Conservation (phyloP, 257 asterid species). For the Solanum neorickii region DNA sequence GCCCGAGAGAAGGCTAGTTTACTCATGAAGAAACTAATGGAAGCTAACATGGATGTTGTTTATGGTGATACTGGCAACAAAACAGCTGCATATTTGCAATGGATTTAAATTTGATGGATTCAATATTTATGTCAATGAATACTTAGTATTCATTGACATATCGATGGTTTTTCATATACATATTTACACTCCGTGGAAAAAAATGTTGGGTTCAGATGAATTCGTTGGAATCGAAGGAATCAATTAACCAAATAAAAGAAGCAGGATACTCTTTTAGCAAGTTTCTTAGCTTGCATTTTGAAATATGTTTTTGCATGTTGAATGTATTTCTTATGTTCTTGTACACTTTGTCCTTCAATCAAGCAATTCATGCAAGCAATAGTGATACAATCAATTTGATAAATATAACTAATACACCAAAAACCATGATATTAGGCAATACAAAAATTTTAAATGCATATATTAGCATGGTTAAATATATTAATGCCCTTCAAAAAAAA, state of each 20-base stretch:
- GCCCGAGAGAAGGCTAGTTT: conserved; percentile 50
- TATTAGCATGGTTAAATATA: too few relatives aligned
- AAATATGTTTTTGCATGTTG: neutral
- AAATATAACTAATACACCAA: neutral
- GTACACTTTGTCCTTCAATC: neutral
- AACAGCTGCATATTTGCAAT: neutral
- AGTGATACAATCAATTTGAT: neutral
- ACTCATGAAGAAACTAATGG: conserved; percentile 59
- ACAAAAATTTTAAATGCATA: neutral
- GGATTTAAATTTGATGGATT: neutral
- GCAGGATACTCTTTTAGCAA: neutral
- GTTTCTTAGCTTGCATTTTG: neutral
- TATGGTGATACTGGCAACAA: neutral
- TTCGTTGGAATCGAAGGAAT: neutral
- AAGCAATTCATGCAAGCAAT: neutral
- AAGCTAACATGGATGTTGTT: conserved; percentile 9
- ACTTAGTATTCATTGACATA: neutral
- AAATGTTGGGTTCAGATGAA: neutral
- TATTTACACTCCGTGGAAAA: neutral
- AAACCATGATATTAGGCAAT: neutral
- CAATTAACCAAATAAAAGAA: neutral
- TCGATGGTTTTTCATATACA: neutral
- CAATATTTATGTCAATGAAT: neutral
- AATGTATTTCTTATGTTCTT: neutral
- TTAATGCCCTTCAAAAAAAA: too few relatives aligned